Evolutionary conservation across 106 monocot species (phyloP).

Genomic region (Dactylorhiza incarnata): DNA sequence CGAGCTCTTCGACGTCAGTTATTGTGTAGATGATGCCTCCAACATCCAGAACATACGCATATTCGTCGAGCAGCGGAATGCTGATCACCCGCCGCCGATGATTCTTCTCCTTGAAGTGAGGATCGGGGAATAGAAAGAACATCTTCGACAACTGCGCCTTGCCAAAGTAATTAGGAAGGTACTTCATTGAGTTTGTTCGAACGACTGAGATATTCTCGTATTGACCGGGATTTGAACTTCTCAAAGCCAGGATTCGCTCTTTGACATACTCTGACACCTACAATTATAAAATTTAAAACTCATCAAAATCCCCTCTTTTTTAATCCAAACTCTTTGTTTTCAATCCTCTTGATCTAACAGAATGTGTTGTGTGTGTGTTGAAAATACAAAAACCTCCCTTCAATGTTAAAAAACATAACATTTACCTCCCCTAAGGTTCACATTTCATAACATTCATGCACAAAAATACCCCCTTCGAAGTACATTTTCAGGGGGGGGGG

Average conservation of each 20-base stretch:
- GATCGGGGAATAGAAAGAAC: slow-evolving; percentile 97
- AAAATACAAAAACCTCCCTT: too few relatives aligned
- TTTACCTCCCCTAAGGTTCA: too few relatives aligned
- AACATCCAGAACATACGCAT: slow-evolving; percentile 62
- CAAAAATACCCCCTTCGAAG: too few relatives aligned
- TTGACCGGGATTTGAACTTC: slow-evolving; percentile 61
- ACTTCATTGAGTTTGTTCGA: slow-evolving; percentile 97
- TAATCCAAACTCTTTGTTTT: neutral
- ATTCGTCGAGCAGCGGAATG: slow-evolving; percentile 80
- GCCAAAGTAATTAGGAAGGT: slow-evolving; percentile 84
- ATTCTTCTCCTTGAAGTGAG: slow-evolving; percentile 99
- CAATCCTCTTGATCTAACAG: neutral
- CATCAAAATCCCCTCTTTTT: neutral
- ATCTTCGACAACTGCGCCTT: slow-evolving; percentile 89
- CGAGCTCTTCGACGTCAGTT: slow-evolving; percentile 95
- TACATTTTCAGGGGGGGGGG: too few relatives aligned
- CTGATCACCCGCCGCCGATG: slow-evolving; percentile 85
- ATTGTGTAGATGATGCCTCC: slow-evolving; percentile 86
- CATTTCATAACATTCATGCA: too few relatives aligned
- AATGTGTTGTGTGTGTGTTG: too few relatives aligned
- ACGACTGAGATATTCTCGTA: slow-evolving; percentile 86
- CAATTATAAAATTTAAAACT: neutral
- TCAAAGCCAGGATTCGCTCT: slow-evolving; percentile 76
- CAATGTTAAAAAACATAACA: too few relatives aligned
- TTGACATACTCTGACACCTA: slow-evolving; percentile 98